Evolutionary conservation across 2,329 filamentous ascomycete genomes (phyloP).

Genomic region (Epichloe coenophiala): DNA sequence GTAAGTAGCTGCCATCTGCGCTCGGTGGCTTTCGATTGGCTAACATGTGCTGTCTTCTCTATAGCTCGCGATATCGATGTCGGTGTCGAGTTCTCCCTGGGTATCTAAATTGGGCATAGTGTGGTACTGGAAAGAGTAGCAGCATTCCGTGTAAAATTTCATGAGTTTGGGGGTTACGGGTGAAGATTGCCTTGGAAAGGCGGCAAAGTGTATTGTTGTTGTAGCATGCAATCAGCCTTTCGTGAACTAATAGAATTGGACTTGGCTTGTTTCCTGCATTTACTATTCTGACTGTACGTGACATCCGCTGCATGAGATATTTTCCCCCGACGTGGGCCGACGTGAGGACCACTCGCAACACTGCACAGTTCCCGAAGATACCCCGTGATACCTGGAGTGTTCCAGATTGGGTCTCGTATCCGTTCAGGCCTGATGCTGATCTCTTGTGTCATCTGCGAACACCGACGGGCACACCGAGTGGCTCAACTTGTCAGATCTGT

Average conservation of each 20-base stretch:
- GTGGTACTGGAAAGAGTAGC: constrained; percentile 2
- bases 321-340: neutral
- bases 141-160: constrained; percentile 16
- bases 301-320: neutral
- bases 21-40: neutral
- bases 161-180: neutral
- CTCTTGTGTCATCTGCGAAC: no score
- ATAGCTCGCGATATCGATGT: constrained; percentile 89
- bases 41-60: constrained; percentile 8
- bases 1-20: constrained; percentile 34
- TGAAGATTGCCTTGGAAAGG: neutral
- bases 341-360: no score
- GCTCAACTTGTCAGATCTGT: no score
- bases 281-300: constrained; percentile 3
- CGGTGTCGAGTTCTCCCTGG: constrained; percentile 88
- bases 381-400: no score
- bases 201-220: constrained; percentile 2
- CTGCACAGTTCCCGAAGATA: no score
- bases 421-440: no score
- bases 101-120: constrained; percentile 47
- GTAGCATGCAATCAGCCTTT: constrained; percentile 4
- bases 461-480: no score
- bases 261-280: neutral
- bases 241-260: constrained; percentile 1
- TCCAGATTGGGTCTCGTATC: no score